phyloP scores from a whole-genome alignment of 495 filamentous ascomycete species.

The Penicillium goetzii region DNA sequence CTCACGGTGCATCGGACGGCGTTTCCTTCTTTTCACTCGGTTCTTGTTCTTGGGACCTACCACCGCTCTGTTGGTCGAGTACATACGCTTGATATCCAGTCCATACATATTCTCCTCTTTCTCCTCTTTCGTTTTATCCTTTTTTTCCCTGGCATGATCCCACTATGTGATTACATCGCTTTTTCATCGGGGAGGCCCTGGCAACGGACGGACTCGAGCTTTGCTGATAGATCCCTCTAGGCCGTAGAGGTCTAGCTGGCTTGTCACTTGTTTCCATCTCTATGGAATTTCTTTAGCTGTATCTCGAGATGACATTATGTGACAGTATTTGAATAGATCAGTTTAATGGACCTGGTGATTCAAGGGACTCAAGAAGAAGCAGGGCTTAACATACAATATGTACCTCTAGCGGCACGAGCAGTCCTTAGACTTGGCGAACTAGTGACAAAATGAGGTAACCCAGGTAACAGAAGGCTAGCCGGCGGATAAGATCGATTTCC shows the following conservation, averaged over 20 bases:
- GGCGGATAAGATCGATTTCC: not conserved
- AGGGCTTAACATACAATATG: not conserved
- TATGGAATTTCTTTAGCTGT: not conserved
- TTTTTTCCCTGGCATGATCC: constrained; percentile 7
- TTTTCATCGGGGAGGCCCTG: not conserved
- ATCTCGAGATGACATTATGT: not conserved
- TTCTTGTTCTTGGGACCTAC: constrained; percentile 1
- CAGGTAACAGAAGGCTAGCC: not conserved
- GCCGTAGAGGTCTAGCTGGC: constrained; percentile 6
- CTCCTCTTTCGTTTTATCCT: constrained; percentile 9
- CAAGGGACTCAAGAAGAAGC: constrained; percentile 6
- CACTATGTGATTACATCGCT: not conserved
- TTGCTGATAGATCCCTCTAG: constrained; percentile 18
- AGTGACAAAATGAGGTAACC: not conserved
- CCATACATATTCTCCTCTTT: constrained; percentile 25
- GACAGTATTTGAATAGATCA: constrained; percentile 22
- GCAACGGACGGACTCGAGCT: not conserved
- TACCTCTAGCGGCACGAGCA: not conserved
- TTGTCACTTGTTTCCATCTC: not conserved
- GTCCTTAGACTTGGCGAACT: not conserved
- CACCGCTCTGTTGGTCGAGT: constrained; percentile 29
- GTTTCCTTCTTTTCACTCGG: constrained; percentile 31
- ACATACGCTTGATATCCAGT: constrained; percentile 46
- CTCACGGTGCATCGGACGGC: constrained; percentile 49
- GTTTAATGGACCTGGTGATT: constrained; percentile 16